Evolutionary conservation across 306 rosid genomes (phyloP), one percentile per base, ranked within the genome.

Genomic region (Neltuma alba): DNA sequence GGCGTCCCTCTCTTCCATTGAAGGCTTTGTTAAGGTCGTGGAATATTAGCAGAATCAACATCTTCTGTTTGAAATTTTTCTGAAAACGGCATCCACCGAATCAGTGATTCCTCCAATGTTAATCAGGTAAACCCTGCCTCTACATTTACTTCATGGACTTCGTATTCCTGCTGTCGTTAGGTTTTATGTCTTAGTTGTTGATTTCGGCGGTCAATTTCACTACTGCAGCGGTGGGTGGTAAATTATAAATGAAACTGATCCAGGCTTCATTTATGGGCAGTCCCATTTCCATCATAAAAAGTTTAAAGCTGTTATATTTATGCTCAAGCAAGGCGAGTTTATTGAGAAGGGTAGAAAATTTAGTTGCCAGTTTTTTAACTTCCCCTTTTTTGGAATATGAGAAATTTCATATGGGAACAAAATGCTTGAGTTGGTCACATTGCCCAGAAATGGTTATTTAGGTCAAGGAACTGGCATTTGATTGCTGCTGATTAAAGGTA

Each of bases 311-410:
- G 7, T 44, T 44, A 40, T 40, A 40, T 9, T 40, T 14, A 40
- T 40, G 3, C 44, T 40, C 13, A 40, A 0, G 13, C 44, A 44
- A 13, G 50, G 8, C n/a, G 16, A 47, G n/a, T n/a, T 44, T 44
- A 44, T 44, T 45, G 6, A 44, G 50, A 62, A 30, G 1, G 44
- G 16, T 71, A 72, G 54, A 20, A 58, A 54, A 80, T 76, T 76
- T 76, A 25, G 55, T 52, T 65, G 38, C 64, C 41, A 23, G 57
- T 58, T 65, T 4, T 47, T 69, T 27, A 38, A 38, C 41, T 8
- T 28, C 28, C 23, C 52, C n/a, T 23, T 23, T 50, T 65, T 1
- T 40, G n/a, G n/a, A 37, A 13, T 63, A 36, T 34, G 30, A 27
- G 7, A 36, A 15, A 15, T 36, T 69, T 48, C 44, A 20, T 45